Evolutionary conservation across 129 eudicot genomes (phyloP), one percentile per base, ranked within the genome.

Genomic region (Heracleum sosnowskyi): DNA sequence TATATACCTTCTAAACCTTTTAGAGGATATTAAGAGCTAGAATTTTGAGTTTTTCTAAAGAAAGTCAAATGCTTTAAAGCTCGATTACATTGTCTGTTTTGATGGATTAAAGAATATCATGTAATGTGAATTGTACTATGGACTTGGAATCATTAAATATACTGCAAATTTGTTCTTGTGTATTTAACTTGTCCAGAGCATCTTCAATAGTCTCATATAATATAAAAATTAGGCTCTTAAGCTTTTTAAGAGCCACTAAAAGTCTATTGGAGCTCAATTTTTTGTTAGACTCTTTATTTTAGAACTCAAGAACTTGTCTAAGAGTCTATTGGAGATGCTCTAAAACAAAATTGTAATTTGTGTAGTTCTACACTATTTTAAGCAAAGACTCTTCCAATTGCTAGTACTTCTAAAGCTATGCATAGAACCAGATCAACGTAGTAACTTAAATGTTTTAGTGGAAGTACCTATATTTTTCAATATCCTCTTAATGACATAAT

Each of bases 1-100:
- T 41, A 33, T 93, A 91, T 79, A 82, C 80, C 69, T 71, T 90
- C 34, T 92, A 87, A 78, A 24, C 72, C 64, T 76, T 47, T 74
- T 49, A 22, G 45, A 71, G 69, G 26, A 39, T 34, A 12, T 5
- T 28, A 39, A 24, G 36, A 18, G 37, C 22, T 16, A 69, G 81
- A 69, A 7, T 31, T 28, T 57, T 29, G 39, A 44, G 76, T 34
- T 28, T 64, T 47, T 22, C n/a, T 57, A 29, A 15, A 72, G 51
- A 73, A 71, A 70, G 39, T 68, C 41, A 24, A 68, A 26, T 24
- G 40, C 37, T 29, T 9, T 41, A 33, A 66, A 16, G 72, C 39
- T 13, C 62, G 73, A 49, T 63, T n/a, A 39, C 39, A 60, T 73
- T 4, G 18, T 44, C 39, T 28, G 57, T 73, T 53, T 78, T 79